Base-by-base conservation (phyloP, 1,284 basidiomycete genomes). In the Farysia itapuensis region DNA sequence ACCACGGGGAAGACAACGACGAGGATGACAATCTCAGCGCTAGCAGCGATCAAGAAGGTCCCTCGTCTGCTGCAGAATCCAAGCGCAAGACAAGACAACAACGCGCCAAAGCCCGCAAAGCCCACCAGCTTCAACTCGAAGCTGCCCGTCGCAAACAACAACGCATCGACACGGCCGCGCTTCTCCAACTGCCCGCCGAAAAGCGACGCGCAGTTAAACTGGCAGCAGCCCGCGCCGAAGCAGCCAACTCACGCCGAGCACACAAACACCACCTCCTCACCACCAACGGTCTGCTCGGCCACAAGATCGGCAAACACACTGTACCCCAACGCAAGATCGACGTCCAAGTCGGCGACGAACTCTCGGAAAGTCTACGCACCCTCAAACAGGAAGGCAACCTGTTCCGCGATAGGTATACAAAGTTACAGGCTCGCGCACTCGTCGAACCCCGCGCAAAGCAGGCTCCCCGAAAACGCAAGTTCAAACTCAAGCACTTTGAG, bases 341-440 rank as follows among this genome's bases (percentile, higher is more conserved):
- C 36, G 91, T 96, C 13, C 93, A 96, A 77, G 82, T 94, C 0
- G 89, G 89, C 5, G 92, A 96, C 64, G 91, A 97, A 71, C 78
- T 97, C 29, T 87, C 84, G 47, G 94, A 97, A 77, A 90, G 82
- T 69, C 78, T 97, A 64, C 80, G 93, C 37, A 86, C 82, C 39
- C 79, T 98, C 65, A 91, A 91, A 83, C 88, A 89, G 15, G 91
- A 95, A 79, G 92, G 92, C 23, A 95, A 94, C 76, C 78, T 94
- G 20, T 95, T 94, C 82, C 83, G 85, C 33, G 92, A 95, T 75
- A 84, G 91, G 3, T 93, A 91, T 80, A 77, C 87, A 32, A 89
- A 84, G 67, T 77, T 90, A 77, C 88, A 92, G 66, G 84, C 88
- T 42, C 82, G 88, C 18, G 88, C 86, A 0, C 79, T 89, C 28